phyloP scores from a whole-genome alignment of 306 rosid species.

The Datisca glomerata region DNA sequence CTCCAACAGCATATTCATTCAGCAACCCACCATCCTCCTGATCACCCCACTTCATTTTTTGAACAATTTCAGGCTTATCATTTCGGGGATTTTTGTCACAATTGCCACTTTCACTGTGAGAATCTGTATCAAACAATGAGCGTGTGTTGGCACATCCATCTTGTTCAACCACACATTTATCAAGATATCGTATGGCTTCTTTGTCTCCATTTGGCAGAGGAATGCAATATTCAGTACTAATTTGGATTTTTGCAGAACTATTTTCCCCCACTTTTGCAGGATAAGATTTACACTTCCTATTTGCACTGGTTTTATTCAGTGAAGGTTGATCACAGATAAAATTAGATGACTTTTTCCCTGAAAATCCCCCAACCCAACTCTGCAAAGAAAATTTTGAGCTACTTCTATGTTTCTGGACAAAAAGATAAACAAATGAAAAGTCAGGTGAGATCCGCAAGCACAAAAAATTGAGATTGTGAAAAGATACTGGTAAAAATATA shows the following conservation, averaged over 20 bases:
- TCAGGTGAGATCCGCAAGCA: not conserved
- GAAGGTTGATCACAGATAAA: slow-evolving; percentile 24
- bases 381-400: slow-evolving; percentile 74
- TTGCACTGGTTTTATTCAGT: slow-evolving; percentile 20
- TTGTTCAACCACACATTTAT: slow-evolving; percentile 22
- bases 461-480: not conserved
- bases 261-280: slow-evolving; percentile 32
- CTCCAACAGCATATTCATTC: slow-evolving; percentile 39
- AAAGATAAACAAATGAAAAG: slow-evolving; percentile 6
- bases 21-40: slow-evolving; percentile 37
- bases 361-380: slow-evolving; percentile 73
- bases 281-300: slow-evolving; percentile 34
- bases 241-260: slow-evolving; percentile 22
- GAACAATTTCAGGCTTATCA: slow-evolving; percentile 30
- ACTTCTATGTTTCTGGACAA: slow-evolving; percentile 75
- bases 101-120: slow-evolving; percentile 29
- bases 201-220: slow-evolving; percentile 26
- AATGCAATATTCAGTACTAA: slow-evolving; percentile 21
- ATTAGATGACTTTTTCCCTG: slow-evolving; percentile 46
- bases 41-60: slow-evolving; percentile 54
- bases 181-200: slow-evolving; percentile 13
- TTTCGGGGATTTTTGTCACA: slow-evolving; percentile 23
- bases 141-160: slow-evolving; percentile 28
- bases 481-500: too few relatives aligned
- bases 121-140: slow-evolving; percentile 16